Base-by-base conservation (phyloP, 768 basidiomycete species). In the Saitozyma sp. region DNA sequence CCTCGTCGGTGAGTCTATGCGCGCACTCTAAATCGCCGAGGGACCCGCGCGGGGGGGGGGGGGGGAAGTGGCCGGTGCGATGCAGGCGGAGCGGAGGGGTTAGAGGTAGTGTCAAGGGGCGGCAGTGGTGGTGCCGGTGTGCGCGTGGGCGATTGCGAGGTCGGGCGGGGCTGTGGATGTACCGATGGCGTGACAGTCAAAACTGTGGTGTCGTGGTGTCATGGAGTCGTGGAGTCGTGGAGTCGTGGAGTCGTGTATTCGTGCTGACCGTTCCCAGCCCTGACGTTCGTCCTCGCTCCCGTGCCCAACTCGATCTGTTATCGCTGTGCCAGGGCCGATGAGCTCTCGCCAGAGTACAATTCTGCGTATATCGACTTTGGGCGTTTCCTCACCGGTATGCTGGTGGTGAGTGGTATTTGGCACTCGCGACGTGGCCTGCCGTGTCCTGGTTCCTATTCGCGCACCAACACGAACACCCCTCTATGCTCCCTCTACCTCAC, bases 221-320 rank as follows among this genome's bases (percentile, higher is more conserved):
- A 6, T 46, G 13, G 45, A 2, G n/a, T 46, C 13, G 6, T 11
- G n/a, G 5, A 2, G 2, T 46, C 45, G 6, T 46, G 13, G n/a
- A 2, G 45, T 17, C 45, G 45, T 45, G 9, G 43, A 9, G 16
- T 45, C 9, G 43, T 9, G 16, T 45, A 45, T 45, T 45, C 45
- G 54, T 49, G 42, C 53, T 64, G 9, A 55, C 37, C 50, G 29
- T 41, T 20, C 52, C 43, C 66, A 97, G 96, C 96, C 9, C 81
- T 96, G 63, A 94, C 88, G 17, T 99, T 98, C 80, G 90, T 97
- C 41, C 84, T 97, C 70, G 96, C 96, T 0, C 96, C 96, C 20
- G 83, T 98, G 17, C 96, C 96, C 4, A 99, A 99, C 76, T 90
- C 92, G 13, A 74, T 98, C 51, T 98, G 93, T 78, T 83, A 91